These are phyloP conservation scores for Rhodosporidiobolus sp. DNA, from an alignment of 768 basidiomycete species.

Conservation along the genomic window DNA sequence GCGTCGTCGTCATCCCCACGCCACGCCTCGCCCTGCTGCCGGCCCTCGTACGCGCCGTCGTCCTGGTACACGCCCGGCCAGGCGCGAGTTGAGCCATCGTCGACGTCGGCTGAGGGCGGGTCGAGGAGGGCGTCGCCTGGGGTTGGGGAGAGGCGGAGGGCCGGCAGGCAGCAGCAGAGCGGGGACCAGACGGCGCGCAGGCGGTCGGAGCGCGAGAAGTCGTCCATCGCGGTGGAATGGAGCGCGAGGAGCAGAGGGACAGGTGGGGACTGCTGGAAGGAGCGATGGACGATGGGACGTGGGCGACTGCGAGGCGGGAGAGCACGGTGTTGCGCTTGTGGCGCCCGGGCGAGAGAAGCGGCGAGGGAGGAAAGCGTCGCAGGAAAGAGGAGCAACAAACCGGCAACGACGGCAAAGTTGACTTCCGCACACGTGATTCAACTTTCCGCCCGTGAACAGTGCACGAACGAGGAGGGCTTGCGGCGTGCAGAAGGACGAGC, in stretches of 20 bases:
- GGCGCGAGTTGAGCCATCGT: background rate
- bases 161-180: constrained; percentile 14
- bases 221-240: constrained; percentile 10
- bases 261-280: background rate
- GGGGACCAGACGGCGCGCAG: constrained; percentile 8
- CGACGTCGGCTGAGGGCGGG: background rate
- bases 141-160: background rate
- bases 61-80: background rate
- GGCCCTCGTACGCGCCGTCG: background rate
- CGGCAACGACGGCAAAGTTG: no score
- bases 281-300: background rate
- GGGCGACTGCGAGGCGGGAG: background rate
- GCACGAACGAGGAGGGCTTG: no score
- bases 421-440: no score
- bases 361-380: no score
- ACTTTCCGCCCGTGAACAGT: no score
- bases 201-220: constrained; percentile 23
- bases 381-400: no score
- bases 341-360: no score
- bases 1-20: background rate
- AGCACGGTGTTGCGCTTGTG: no score
- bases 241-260: background rate
- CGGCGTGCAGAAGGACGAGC: background rate
- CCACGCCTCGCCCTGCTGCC: background rate
- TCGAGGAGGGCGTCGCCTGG: background rate